Base-by-base conservation (phyloP, 225 moss, liverwort and hornwort genomes). In the Sphagnum contortum region DNA sequence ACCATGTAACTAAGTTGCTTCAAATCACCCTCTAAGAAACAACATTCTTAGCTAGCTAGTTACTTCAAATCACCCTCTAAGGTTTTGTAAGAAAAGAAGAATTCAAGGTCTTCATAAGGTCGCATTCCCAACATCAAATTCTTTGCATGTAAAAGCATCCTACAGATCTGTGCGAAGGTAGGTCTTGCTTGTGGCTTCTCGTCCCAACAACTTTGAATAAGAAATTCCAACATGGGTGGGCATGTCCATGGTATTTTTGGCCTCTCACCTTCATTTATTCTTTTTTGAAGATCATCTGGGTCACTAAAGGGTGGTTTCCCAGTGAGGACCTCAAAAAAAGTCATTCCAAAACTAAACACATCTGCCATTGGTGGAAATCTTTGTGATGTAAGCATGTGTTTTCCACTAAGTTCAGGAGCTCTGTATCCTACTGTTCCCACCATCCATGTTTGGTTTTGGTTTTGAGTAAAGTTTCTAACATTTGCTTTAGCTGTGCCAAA, bases 321-420 rank as follows among this genome's bases (percentile, higher is more conserved):
- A 44, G 49, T 64, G 4, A 72, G 65, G 47, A 77, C 63, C 10
- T 77, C 67, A 14, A 48, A 61, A 5, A 44, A 57, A 54, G 66
- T 50, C 10, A 77, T 47, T 10, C 57, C 73, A 47, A 77, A 77
- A 46, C 77, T 77, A 73, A 66, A 77, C 6, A 70, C 3, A 59
- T 77, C 77, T 8, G 49, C 73, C 49, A 48, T 73, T 9, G 11
- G 52, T 12, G 73, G 69, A 12, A 61, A 10, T 12, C 45, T 53
- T 0, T 57, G 48, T 60, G 53, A 29, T 9, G 4, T 5, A 3
- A 2, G 1, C 4, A 49, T 44, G 48, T 52, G 52, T 55, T 62
- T 0, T 3, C 13, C 66, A 51, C 61, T 69, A n/a, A 74, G 12
- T 44, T 73, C 70, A 1, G 77, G 77, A 44, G 77, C 73, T 62